These are phyloP conservation scores for Pezicula radicicola DNA, from an alignment of 2,329 filamentous ascomycete genomes.

Conservation along the genomic window DNA sequence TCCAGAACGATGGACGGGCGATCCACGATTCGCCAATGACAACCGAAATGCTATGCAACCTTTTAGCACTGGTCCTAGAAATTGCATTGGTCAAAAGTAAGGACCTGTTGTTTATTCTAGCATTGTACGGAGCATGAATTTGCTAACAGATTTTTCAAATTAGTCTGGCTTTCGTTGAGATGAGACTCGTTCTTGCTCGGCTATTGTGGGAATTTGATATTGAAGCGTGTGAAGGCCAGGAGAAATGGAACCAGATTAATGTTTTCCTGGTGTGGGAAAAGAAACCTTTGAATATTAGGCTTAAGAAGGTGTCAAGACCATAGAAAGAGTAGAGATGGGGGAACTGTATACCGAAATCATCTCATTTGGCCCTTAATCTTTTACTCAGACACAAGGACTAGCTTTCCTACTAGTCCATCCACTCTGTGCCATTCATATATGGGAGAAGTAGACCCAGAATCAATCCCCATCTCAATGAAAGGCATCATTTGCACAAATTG, in stretches of 20 bases:
- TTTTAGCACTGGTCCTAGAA: slow-evolving; percentile 25
- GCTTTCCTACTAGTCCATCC: too few species aligned
- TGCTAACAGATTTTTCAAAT: not conserved
- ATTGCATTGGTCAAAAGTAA: slow-evolving; percentile 21
- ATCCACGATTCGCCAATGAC: slow-evolving; percentile 22
- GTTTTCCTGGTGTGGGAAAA: slow-evolving; percentile 6
- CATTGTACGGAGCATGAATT: not conserved
- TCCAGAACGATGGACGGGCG: not conserved
- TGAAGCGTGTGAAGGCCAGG: not conserved
- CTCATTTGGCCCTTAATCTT: too few species aligned
- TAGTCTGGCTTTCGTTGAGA: slow-evolving; percentile 7
- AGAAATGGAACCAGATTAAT: slow-evolving; percentile 1
- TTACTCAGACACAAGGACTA: too few species aligned
- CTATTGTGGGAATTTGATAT: slow-evolving; percentile 7
- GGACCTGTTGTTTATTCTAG: not conserved
- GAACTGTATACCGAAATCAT: too few species aligned
- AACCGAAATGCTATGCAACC: slow-evolving; percentile 28
- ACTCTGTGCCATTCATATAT: too few species aligned
- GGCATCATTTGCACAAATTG: too few species aligned
- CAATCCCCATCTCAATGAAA: too few species aligned
- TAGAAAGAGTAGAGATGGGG: too few species aligned
- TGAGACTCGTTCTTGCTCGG: slow-evolving; percentile 5
- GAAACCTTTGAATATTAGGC: slow-evolving; percentile 1
- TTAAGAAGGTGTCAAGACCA: not conserved
- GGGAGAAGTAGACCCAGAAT: too few species aligned